Percentiles rank a stretch among this genome's conserved stretches.
These are phyloP conservation scores for Komagataella phaffii DNA, from an alignment of 805 yeast genomes.

Conservation along the genomic window DNA sequence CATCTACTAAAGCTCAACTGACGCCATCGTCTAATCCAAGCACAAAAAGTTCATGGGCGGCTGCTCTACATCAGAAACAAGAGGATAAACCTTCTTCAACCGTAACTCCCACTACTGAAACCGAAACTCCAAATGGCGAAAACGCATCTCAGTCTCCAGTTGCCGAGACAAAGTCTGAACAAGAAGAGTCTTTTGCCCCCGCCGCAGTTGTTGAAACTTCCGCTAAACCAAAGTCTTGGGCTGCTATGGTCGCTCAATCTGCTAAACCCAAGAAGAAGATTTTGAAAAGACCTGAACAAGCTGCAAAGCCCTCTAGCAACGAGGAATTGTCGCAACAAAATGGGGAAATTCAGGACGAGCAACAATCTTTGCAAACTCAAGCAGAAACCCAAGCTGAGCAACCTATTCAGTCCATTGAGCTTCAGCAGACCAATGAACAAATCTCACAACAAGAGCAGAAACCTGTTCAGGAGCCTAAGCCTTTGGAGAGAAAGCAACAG, in stretches of 20 bases:
- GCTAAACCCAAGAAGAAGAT: background rate
- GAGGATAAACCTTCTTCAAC: slow-evolving; percentile 5
- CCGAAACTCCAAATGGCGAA: slow-evolving; percentile 3
- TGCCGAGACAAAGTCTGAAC: background rate
- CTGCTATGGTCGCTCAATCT: background rate
- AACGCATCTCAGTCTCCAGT: slow-evolving; percentile 1
- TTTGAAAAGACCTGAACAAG: slow-evolving; percentile 1
- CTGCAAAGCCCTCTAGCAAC: background rate
- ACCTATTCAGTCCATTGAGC: background rate
- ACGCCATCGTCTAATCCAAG: background rate
- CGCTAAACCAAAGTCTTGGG: slow-evolving; percentile 2
- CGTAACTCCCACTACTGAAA: background rate
- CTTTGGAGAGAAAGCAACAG: slow-evolving; percentile 5
- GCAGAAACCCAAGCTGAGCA: background rate
- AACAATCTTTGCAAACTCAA: background rate
- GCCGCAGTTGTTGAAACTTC: slow-evolving; percentile 1
- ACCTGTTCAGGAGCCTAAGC: background rate
- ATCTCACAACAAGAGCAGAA: background rate
- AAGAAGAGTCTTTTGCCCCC: background rate
- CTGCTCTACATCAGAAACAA: slow-evolving; percentile 14
- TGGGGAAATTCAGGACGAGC: background rate
- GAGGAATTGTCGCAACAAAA: background rate
- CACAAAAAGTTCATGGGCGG: slow-evolving; percentile 16
- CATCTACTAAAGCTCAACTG: slow-evolving; percentile 1
- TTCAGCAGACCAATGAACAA: background rate